Percentiles rank a stretch among this genome's conserved stretches.
Conservation (phyloP, 2,329 filamentous ascomycete species). For the Curvularia eragrostidis region DNA sequence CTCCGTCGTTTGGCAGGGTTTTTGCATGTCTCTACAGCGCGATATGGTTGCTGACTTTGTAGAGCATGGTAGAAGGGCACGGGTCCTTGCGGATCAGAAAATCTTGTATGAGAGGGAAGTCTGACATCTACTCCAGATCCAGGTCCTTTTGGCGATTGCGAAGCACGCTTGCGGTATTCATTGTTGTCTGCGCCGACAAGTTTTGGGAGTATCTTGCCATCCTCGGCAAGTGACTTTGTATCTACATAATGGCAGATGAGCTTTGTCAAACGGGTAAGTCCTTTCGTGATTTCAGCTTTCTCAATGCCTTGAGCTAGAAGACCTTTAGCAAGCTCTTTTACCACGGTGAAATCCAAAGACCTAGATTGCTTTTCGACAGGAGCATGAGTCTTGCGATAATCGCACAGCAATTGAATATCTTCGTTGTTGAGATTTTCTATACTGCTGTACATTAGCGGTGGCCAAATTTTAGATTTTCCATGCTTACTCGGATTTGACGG, state of each 20-base stretch:
- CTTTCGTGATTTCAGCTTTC: not conserved
- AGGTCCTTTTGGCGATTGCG: not conserved
- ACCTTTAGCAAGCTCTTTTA: not conserved
- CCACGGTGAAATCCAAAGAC: not conserved
- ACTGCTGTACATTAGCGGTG: not conserved
- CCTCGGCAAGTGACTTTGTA: not conserved
- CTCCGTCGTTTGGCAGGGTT: not conserved
- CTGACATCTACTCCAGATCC: not conserved
- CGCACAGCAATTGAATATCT: not conserved
- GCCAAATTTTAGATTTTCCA: not conserved
- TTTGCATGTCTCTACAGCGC: not conserved
- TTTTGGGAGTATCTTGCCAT: constrained; percentile 1
- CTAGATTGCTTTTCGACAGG: not conserved
- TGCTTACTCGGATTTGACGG: constrained; percentile 1
- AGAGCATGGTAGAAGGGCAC: not conserved
- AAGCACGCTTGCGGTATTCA: not conserved
- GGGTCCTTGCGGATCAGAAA: not conserved
- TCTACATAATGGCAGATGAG: not conserved
- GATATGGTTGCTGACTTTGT: constrained; percentile 1
- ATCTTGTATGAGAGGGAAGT: not conserved
- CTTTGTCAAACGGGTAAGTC: not conserved
- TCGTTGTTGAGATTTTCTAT: not conserved
- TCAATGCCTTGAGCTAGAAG: not conserved
- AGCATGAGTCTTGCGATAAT: not conserved
- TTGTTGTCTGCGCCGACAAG: not conserved